A percentile compares a stretch with the other conserved stretches of the same genome.
Evolutionary conservation across 2,329 filamentous ascomycete genomes (phyloP).

Genomic region (Hymenoscyphus salicellus): DNA sequence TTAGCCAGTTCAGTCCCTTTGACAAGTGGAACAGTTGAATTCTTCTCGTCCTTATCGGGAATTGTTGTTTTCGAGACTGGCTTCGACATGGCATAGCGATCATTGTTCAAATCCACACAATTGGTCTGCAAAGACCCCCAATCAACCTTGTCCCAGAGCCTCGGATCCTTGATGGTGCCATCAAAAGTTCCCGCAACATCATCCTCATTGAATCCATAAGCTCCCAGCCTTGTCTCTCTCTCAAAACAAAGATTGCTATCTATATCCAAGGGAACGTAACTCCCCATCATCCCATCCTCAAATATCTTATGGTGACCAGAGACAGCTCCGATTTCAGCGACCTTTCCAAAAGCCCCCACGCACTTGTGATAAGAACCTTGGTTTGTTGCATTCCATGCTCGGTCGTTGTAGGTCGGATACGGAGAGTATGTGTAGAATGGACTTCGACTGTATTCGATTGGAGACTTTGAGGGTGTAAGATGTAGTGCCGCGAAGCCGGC

Average conservation of each 20-base stretch:
- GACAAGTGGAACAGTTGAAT: neutral
- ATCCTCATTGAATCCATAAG: conserved; percentile 55
- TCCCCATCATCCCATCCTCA: conserved; percentile 60
- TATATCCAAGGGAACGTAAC: conserved; percentile 57
- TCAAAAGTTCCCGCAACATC: neutral
- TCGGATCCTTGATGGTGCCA: neutral
- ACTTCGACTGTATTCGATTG: conserved; percentile 45
- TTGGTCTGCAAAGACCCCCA: conserved; percentile 70
- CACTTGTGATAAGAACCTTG: conserved; percentile 62
- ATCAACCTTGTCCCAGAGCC: conserved; percentile 40
- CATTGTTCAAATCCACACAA: conserved; percentile 64
- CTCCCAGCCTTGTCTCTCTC: conserved; percentile 65
- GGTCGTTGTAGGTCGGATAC: conserved; percentile 67
- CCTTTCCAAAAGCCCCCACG: conserved; percentile 52
- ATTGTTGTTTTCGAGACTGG: neutral
- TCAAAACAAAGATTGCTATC: conserved; percentile 66
- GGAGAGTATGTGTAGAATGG: conserved; percentile 62
- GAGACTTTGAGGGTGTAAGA: conserved; percentile 21
- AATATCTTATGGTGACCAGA: conserved; percentile 59
- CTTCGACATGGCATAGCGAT: conserved; percentile 48
- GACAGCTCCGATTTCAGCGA: conserved; percentile 61
- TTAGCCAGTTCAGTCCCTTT: neutral
- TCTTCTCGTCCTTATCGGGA: neutral
- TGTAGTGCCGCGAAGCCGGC: neutral
- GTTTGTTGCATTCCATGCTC: conserved; percentile 55